Percentiles rank a stretch among this genome's conserved stretches.
Evolutionary conservation across 352 stramenopile genomes (phyloP).

Genomic region (Phytopythium kandeliae): DNA sequence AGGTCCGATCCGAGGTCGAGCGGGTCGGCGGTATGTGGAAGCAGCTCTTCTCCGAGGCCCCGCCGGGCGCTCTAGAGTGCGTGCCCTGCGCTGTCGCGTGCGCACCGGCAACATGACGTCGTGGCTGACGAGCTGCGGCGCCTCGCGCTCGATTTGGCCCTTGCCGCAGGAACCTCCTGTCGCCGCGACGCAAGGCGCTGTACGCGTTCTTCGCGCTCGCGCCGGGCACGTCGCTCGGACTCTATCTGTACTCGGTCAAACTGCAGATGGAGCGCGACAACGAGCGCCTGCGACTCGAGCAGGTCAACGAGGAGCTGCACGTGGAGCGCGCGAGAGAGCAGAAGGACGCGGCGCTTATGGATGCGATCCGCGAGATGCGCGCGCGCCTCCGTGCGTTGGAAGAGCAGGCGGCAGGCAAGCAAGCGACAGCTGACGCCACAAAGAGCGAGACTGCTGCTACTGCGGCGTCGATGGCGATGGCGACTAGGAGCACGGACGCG

Average conservation of each 20-base stretch:
- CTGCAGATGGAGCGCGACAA: slow-evolving; percentile 63
- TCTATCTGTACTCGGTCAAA: slow-evolving; percentile 75
- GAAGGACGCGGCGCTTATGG: slow-evolving; percentile 45
- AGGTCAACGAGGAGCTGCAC: slow-evolving; percentile 35
- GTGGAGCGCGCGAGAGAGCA: slow-evolving; percentile 29
- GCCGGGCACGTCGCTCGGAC: slow-evolving; percentile 51
- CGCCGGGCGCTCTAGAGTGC: slow-evolving; percentile 61
- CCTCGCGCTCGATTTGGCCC: not conserved
- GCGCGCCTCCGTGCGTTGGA: slow-evolving; percentile 52
- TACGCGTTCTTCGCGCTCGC: slow-evolving; percentile 69
- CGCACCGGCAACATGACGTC: no score
- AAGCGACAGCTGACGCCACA: slow-evolving; percentile 10
- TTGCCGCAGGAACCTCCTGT: slow-evolving; percentile 45
- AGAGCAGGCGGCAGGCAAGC: slow-evolving; percentile 25
- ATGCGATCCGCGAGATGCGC: slow-evolving; percentile 57
- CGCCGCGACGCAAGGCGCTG: slow-evolving; percentile 49
- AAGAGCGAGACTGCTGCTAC: no score
- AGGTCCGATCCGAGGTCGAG: no score
- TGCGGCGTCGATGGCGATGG: no score
- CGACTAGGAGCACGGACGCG: slow-evolving; percentile 6
- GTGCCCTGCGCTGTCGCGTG: no score
- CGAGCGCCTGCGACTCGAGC: slow-evolving; percentile 35
- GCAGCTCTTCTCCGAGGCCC: slow-evolving; percentile 69
- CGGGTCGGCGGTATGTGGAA: slow-evolving; percentile 54
- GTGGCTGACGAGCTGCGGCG: no score